These are phyloP conservation scores for Suillus fuscotomentosus DNA, from an alignment of 768 basidiomycete species.

Conservation along the genomic window DNA sequence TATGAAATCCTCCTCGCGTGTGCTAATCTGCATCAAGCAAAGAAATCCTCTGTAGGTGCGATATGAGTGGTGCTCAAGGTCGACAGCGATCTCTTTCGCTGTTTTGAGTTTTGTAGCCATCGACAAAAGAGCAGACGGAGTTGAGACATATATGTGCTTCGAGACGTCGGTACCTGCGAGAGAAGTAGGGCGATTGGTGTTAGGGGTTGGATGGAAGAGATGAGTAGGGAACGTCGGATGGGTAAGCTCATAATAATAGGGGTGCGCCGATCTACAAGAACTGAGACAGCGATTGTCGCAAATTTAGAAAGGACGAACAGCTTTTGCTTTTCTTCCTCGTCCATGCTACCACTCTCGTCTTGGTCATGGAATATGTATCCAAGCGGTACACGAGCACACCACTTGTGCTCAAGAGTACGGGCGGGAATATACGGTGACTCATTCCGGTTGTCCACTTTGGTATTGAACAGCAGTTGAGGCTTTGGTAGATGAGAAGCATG, in stretches of 20 bases:
- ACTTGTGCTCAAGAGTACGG: slow-evolving; percentile 61
- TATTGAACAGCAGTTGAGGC: slow-evolving; percentile 76
- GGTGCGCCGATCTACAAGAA: slow-evolving; percentile 49
- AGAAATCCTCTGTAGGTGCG: slow-evolving; percentile 84
- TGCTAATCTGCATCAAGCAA: slow-evolving; percentile 92
- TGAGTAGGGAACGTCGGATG: slow-evolving; percentile 68
- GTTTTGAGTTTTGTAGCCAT: slow-evolving; percentile 70
- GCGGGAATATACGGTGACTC: slow-evolving; percentile 63
- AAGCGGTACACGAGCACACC: slow-evolving; percentile 82
- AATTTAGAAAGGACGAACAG: slow-evolving; percentile 9
- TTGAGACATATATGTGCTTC: slow-evolving; percentile 66
- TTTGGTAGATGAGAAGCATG: slow-evolving; percentile 77
- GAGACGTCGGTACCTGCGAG: slow-evolving; percentile 50
- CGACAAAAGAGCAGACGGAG: slow-evolving; percentile 46
- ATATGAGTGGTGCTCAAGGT: slow-evolving; percentile 92
- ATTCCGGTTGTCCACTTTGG: slow-evolving; percentile 55
- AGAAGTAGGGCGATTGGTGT: slow-evolving; percentile 52
- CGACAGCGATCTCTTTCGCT: slow-evolving; percentile 83
- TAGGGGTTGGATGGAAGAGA: slow-evolving; percentile 53
- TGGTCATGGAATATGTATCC: slow-evolving; percentile 51
- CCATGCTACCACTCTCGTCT: slow-evolving; percentile 19
- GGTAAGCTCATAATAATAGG: slow-evolving; percentile 84
- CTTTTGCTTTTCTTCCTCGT: slow-evolving; percentile 21
- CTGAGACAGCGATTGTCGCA: background rate
- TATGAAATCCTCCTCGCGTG: slow-evolving; percentile 80